Percentiles rank a stretch among this genome's conserved stretches.
phyloP scores from a whole-genome alignment of 192 early-diverging fungal genomes.

The Funneliformis geosporum region DNA sequence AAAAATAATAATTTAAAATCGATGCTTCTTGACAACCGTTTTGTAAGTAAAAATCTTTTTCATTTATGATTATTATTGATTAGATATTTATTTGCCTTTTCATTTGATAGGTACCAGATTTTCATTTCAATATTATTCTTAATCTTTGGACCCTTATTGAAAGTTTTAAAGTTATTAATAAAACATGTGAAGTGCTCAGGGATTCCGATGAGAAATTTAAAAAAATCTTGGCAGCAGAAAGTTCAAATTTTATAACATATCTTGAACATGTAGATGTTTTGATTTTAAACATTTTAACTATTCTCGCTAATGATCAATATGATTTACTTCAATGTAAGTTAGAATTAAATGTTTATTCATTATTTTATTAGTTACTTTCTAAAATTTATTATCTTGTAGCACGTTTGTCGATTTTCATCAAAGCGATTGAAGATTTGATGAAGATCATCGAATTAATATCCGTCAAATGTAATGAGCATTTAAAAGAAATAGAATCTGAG shows the following conservation, averaged over 20 bases:
- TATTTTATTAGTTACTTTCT: background rate
- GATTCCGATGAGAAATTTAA: constrained; percentile 1
- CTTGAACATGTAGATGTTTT: background rate
- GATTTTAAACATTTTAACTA: background rate
- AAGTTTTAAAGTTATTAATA: background rate
- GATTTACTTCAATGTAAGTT: constrained; percentile 3
- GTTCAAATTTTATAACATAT: background rate
- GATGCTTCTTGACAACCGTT: background rate
- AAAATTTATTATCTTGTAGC: background rate
- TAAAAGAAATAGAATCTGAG: constrained; percentile 1
- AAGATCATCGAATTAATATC: constrained; percentile 14
- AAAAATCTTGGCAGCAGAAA: background rate
- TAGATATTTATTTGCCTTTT: background rate
- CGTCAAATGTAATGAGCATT: constrained; percentile 15
- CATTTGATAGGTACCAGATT: background rate
- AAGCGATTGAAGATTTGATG: constrained; percentile 16
- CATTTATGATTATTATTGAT: background rate
- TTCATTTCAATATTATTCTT: background rate
- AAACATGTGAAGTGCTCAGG: background rate
- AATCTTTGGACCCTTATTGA: constrained; percentile 7
- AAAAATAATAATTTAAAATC: background rate
- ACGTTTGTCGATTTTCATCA: background rate
- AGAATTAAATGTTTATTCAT: background rate
- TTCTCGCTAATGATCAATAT: background rate
- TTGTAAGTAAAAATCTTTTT: background rate